Conservation (phyloP, 306 rosid genomes). For the Citrullus amarus region DNA sequence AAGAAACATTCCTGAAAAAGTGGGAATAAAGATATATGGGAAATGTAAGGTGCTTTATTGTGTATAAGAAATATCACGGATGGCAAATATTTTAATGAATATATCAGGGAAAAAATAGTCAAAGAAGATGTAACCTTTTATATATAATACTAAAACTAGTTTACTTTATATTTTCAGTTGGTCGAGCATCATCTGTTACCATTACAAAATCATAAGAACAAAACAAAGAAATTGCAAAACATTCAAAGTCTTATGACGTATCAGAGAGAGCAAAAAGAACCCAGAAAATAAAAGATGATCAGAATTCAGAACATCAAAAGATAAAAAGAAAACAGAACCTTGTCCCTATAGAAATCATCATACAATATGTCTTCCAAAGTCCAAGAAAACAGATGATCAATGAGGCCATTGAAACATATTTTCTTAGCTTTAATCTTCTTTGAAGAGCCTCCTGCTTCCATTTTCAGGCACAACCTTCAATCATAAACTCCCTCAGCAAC, state of each 20-base stretch:
- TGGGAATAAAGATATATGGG: neutral
- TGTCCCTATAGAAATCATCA: conserved; percentile 20
- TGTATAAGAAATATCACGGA: neutral
- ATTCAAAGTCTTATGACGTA: neutral
- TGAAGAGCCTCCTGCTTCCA: neutral
- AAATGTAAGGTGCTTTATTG: neutral
- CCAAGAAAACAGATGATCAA: conserved; percentile 33
- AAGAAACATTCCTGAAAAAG: neutral
- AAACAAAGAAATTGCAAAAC: neutral
- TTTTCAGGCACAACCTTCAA: neutral
- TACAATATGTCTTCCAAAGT: conserved; percentile 28
- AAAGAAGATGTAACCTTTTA: neutral
- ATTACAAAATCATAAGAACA: neutral
- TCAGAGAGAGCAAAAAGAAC: neutral
- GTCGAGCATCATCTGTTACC: neutral
- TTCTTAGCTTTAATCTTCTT: neutral
- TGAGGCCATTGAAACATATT: conserved; percentile 7
- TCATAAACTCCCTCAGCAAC: neutral
- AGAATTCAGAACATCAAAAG: neutral
- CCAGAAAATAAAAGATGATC: neutral
- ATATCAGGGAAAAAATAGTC: neutral
- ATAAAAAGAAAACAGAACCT: conserved; percentile 17
- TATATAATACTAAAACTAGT: neutral
- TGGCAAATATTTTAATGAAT: neutral
- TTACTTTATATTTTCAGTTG: neutral